A percentile compares a stretch with the other conserved stretches of the same genome.
Evolutionary conservation across 768 basidiomycete species (phyloP).

Genomic region (Collybiopsis luxurians): DNA sequence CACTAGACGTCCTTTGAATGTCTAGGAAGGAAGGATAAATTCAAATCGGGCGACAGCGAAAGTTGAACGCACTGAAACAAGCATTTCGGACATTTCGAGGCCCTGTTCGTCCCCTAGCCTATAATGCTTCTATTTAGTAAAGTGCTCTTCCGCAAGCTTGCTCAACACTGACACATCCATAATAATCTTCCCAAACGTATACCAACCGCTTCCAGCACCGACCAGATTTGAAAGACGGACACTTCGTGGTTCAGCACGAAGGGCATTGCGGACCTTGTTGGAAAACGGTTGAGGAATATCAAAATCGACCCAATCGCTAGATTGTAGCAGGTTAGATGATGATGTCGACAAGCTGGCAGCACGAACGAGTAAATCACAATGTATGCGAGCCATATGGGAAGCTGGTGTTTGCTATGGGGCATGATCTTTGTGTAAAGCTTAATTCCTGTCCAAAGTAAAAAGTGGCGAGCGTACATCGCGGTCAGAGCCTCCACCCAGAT

Average conservation of each 20-base stretch:
- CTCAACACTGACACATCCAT: constrained; percentile 66
- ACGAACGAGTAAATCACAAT: constrained; percentile 78
- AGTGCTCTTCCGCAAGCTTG: not conserved
- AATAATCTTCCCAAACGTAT: constrained; percentile 85
- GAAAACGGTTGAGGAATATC: constrained; percentile 79
- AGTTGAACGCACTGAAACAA: constrained; percentile 56
- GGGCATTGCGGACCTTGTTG: constrained; percentile 75
- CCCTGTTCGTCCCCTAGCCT: constrained; percentile 80
- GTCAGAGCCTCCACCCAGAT: constrained; percentile 83
- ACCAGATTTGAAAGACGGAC: constrained; percentile 82
- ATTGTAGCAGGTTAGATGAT: not conserved
- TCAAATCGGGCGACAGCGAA: not conserved
- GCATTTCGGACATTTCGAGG: constrained; percentile 64
- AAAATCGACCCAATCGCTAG: constrained; percentile 87
- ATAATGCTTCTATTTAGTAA: constrained; percentile 6
- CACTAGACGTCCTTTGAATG: constrained; percentile 72
- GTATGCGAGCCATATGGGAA: constrained; percentile 92
- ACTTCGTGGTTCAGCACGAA: constrained; percentile 85
- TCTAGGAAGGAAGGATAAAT: constrained; percentile 36
- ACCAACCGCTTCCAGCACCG: constrained; percentile 88
- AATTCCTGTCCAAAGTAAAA: constrained; percentile 11
- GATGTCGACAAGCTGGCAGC: not conserved
- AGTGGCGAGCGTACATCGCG: constrained; percentile 58
- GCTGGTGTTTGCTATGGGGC: constrained; percentile 68
- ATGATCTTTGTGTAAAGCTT: constrained; percentile 56